Evolutionary conservation across 306 rosid species (phyloP).

Genomic region (Trifolium fragiferum): DNA sequence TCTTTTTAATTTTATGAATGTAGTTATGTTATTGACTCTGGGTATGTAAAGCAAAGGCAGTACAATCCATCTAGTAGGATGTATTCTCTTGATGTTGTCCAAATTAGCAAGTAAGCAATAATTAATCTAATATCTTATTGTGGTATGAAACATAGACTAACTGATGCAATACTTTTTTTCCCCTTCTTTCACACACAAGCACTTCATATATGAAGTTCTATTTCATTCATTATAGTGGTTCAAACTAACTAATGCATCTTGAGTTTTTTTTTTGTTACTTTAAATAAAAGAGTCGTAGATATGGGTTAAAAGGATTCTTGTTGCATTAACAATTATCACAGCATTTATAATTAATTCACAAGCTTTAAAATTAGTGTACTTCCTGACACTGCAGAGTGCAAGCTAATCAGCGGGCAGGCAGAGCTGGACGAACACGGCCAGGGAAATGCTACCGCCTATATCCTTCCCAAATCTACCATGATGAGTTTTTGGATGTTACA

Average conservation of each 20-base stretch:
- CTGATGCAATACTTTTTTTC: constrained; percentile 26
- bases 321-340: constrained; percentile 18
- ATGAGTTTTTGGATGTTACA: constrained; percentile 84
- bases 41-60: constrained; percentile 96
- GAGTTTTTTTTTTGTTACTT: constrained; percentile 14
- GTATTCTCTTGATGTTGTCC: constrained; percentile 96
- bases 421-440: constrained; percentile 97
- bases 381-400: constrained; percentile 73
- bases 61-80: constrained; percentile 96
- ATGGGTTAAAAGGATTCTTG: constrained; percentile 32
- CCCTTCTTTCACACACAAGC: neutral
- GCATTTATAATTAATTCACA: neutral
- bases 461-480: constrained; percentile 69
- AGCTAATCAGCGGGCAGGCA: constrained; percentile 94
- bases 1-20: constrained; percentile 37
- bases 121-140: constrained; percentile 25
- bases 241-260: constrained; percentile 18
- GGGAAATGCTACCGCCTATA: constrained; percentile 96
- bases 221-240: constrained; percentile 7
- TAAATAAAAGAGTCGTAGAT: neutral
- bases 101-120: constrained; percentile 89
- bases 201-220: constrained; percentile 3
- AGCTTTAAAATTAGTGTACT: constrained; percentile 14
- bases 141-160: constrained; percentile 27
- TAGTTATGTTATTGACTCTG: constrained; percentile 95